These are phyloP conservation scores for Thalassiosira profunda DNA, from an alignment of 108 stramenopile species.

Conservation along the genomic window DNA sequence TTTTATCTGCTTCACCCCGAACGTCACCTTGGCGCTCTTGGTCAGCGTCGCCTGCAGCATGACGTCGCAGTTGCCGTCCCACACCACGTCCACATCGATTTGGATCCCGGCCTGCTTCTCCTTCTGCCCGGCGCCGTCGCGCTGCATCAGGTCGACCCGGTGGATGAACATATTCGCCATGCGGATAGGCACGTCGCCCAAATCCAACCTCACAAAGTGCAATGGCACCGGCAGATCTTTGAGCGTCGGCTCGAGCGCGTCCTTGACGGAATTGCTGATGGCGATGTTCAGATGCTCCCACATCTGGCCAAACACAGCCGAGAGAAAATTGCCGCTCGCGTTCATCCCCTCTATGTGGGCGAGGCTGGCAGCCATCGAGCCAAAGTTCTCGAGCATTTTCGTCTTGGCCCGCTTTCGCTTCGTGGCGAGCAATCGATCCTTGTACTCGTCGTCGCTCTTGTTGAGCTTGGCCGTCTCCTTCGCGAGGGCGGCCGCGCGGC, in stretches of 20 bases:
- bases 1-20: conserved; percentile 65
- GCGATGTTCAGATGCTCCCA: conserved; percentile 65
- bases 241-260: conserved; percentile 61
- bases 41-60: conserved; percentile 53
- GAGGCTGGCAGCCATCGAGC: neutral
- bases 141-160: conserved; percentile 27
- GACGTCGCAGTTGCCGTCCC: conserved; percentile 71
- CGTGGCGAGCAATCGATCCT: neutral
- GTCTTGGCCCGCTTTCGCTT: neutral
- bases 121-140: neutral
- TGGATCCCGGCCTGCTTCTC: conserved; percentile 15
- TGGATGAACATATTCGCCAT: conserved; percentile 66
- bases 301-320: conserved; percentile 52
- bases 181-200: conserved; percentile 65
- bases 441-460: no score
- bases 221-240: conserved; percentile 53
- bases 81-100: conserved; percentile 66
- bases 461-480: neutral
- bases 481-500: neutral
- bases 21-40: conserved; percentile 27
- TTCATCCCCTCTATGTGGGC: neutral
- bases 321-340: conserved; percentile 29
- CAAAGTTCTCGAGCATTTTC: neutral
- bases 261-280: conserved; percentile 44
- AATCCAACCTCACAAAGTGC: conserved; percentile 72